phyloP scores from a whole-genome alignment of 2,329 filamentous ascomycete genomes.

The Calonectria leucothoes region DNA sequence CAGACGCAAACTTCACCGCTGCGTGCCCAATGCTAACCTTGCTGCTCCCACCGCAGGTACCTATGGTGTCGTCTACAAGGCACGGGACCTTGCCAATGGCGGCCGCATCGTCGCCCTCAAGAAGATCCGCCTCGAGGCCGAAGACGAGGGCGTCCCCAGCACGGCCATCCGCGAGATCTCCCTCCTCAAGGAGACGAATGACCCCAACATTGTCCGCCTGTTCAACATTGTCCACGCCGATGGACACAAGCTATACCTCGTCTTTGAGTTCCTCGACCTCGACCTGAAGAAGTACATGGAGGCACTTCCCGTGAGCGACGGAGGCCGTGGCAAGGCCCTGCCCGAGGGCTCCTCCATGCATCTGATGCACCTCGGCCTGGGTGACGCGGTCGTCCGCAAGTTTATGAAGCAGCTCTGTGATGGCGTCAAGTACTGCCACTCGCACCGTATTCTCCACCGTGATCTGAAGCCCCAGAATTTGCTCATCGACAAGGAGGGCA shows the following conservation, averaged over 20 bases:
- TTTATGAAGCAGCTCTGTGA: conserved; percentile 92
- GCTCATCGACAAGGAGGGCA: conserved; percentile 86
- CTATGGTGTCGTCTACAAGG: conserved; percentile 96
- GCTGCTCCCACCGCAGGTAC: conserved; percentile 73
- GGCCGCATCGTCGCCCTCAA: conserved; percentile 92
- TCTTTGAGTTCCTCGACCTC: conserved; percentile 90
- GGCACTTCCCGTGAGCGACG: conserved; percentile 83
- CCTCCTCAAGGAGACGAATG: conserved; percentile 92
- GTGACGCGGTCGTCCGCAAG: conserved; percentile 86
- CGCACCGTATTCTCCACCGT: conserved; percentile 86
- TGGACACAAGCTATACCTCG: conserved; percentile 93
- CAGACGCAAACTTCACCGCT: conserved; percentile 6
- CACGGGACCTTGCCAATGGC: conserved; percentile 82
- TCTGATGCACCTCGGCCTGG: conserved; percentile 76
- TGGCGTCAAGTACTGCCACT: conserved; percentile 89
- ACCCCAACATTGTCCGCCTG: conserved; percentile 88
- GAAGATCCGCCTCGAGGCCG: conserved; percentile 94
- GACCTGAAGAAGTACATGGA: conserved; percentile 99
- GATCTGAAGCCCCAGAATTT: conserved; percentile 93
- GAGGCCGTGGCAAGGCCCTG: conserved; percentile 85
- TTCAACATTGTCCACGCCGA: conserved; percentile 95
- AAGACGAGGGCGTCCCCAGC: conserved; percentile 93
- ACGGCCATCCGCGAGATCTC: conserved; percentile 96
- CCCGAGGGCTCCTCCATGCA: conserved; percentile 79
- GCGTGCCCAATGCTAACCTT: background rate